phyloP scores from a whole-genome alignment of 73 alveolate genomes.

The Paramecium bursaria region DNA sequence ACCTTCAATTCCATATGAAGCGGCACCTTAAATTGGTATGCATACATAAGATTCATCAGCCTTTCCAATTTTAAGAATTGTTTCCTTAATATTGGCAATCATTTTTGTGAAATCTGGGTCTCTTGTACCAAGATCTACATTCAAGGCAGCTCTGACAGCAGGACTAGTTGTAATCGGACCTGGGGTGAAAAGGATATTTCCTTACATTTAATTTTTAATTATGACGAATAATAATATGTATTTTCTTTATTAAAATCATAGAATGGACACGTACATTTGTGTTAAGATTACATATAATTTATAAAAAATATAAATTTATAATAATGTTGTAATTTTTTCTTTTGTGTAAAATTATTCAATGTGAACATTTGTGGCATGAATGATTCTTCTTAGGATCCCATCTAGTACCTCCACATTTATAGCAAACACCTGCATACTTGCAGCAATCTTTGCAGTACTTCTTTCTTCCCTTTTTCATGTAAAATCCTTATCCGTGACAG shows the following conservation, averaged over 20 bases:
- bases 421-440: slow-evolving; percentile 36
- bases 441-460: slow-evolving; percentile 22
- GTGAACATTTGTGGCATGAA: no score
- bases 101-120: slow-evolving; percentile 71
- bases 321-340: no score
- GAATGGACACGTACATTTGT: no score
- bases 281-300: no score
- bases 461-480: background rate
- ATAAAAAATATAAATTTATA: no score
- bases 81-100: slow-evolving; percentile 70
- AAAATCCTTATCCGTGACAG: background rate
- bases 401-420: slow-evolving; percentile 50
- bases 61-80: slow-evolving; percentile 59
- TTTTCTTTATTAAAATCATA: no score
- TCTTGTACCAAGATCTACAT: slow-evolving; percentile 75
- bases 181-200: slow-evolving; percentile 78
- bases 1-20: slow-evolving; percentile 81
- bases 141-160: slow-evolving; percentile 70
- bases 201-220: no score
- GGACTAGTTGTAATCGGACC: slow-evolving; percentile 75
- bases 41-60: slow-evolving; percentile 69
- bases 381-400: background rate
- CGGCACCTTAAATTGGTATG: slow-evolving; percentile 78
- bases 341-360: no score
- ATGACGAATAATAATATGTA: no score